These are phyloP conservation scores for Solanum chmielewskii DNA, from an alignment of 257 asterid genomes.

Conservation along the genomic window DNA sequence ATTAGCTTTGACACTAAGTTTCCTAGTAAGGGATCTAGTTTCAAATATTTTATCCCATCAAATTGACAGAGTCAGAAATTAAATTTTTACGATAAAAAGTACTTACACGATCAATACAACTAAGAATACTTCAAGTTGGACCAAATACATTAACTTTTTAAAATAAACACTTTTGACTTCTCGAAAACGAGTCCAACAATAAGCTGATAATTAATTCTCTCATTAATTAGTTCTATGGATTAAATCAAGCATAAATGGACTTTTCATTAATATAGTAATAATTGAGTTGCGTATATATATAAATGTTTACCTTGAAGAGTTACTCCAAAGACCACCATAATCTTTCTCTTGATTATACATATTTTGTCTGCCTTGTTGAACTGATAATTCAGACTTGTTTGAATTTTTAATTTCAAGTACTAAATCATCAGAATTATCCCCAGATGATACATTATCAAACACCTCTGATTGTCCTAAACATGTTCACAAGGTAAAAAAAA, in stretches of 20 bases:
- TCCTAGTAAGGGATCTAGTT: not conserved
- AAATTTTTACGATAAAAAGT: too few relatives aligned
- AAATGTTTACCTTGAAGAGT: constrained; percentile 54
- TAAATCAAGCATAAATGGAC: not conserved
- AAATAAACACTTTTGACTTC: not conserved
- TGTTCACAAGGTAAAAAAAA: not conserved
- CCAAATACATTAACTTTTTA: not conserved
- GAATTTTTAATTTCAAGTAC: constrained; percentile 52
- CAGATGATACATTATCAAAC: constrained; percentile 65
- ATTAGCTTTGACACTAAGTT: not conserved
- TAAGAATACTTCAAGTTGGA: not conserved
- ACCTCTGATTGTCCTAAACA: constrained; percentile 47
- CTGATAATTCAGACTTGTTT: constrained; percentile 34
- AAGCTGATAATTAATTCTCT: not conserved
- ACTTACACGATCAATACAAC: not conserved
- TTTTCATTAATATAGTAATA: not conserved
- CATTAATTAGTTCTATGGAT: not conserved
- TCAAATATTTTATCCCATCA: not conserved
- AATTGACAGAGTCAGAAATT: not conserved
- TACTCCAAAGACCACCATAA: constrained; percentile 46
- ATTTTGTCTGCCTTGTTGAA: constrained; percentile 23
- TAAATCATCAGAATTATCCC: constrained; percentile 69
- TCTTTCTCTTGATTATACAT: constrained; percentile 31
- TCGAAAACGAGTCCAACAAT: not conserved
- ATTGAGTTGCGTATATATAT: not conserved